These are phyloP conservation scores for Coelastrella sp. DNA, from an alignment of 139 green algal genomes.

Conservation along the genomic window DNA sequence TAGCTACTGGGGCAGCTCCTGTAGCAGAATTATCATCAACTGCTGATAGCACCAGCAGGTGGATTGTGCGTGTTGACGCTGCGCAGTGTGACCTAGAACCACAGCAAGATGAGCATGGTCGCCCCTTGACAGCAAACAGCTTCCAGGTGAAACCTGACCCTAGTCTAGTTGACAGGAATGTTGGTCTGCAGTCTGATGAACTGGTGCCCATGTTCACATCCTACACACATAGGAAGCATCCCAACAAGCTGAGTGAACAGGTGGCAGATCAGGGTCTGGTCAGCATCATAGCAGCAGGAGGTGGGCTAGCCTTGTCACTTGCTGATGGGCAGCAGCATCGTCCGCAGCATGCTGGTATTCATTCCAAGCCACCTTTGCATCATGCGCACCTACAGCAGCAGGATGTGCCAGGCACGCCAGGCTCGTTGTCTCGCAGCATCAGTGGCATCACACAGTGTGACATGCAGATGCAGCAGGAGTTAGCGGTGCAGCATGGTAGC, in stretches of 20 bases:
- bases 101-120: no score
- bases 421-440: not conserved
- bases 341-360: not conserved
- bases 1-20: not conserved
- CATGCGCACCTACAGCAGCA: no score
- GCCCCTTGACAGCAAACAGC: no score
- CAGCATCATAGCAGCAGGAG: not conserved
- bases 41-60: not conserved
- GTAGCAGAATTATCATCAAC: not conserved
- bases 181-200: no score
- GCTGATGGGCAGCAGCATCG: not conserved
- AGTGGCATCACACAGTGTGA: no score
- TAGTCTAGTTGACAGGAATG: no score
- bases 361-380: slow-evolving; percentile 3
- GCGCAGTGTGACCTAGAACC: no score
- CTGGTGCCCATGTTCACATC: no score
- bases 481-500: not conserved
- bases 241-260: no score
- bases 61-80: not conserved
- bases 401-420: no score
- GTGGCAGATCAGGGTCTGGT: not conserved
- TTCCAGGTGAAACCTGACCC: no score
- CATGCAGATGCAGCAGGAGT: not conserved
- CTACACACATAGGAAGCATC: no score
- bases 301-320: not conserved